Conservation (phyloP, 2,329 filamentous ascomycete species). For the Ophiostoma himal-ulmi region DNA sequence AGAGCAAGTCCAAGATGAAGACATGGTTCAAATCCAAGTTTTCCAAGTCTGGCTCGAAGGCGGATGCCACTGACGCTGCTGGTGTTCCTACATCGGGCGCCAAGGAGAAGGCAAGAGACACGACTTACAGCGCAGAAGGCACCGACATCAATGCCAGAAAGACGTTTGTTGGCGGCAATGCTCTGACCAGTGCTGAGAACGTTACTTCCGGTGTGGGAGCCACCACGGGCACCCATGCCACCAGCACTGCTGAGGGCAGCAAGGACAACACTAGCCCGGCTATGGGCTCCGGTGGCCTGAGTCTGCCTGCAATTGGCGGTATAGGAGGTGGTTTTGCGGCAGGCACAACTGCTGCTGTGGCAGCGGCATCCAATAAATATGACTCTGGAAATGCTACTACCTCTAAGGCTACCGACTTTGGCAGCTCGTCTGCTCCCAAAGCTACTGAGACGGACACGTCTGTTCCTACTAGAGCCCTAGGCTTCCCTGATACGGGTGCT, state of each 20-base stretch:
- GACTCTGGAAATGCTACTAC: background rate
- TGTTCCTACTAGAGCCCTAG: background rate
- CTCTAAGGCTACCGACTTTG: background rate
- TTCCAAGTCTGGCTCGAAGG: conserved; percentile 31
- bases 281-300: conserved; percentile 15
- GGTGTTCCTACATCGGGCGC: background rate
- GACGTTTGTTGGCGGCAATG: conserved; percentile 41
- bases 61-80: conserved; percentile 24
- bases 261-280: background rate
- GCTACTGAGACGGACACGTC: background rate
- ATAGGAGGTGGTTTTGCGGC: conserved; percentile 27
- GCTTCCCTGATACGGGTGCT: background rate
- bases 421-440: background rate
- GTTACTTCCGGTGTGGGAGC: conserved; percentile 14
- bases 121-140: conserved; percentile 6
- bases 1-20: conserved; percentile 34
- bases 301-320: conserved; percentile 27
- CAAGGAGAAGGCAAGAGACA: background rate
- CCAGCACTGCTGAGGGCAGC: background rate
- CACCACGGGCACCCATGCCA: background rate
- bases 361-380: background rate
- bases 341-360: conserved; percentile 6
- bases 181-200: conserved; percentile 30
- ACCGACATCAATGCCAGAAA: conserved; percentile 5
- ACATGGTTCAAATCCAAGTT: conserved; percentile 43